phyloP scores from a whole-genome alignment of 768 basidiomycete species.

The Panaeolus papilionaceus region DNA sequence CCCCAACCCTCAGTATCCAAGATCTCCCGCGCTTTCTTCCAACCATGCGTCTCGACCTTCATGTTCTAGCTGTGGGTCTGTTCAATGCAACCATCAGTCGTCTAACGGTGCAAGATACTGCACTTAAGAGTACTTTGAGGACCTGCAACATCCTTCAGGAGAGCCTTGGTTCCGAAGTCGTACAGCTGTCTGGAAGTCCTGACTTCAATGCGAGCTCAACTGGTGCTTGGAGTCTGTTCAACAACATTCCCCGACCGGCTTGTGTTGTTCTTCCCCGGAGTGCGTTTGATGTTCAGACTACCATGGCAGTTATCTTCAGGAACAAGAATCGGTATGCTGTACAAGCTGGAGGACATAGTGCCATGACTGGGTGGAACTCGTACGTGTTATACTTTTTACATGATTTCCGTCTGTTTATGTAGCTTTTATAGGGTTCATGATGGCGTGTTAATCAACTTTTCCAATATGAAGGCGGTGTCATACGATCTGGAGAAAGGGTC shows the following conservation, averaged over 20 bases:
- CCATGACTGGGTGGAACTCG: slow-evolving; percentile 52
- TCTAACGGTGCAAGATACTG: slow-evolving; percentile 18
- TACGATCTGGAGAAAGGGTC: slow-evolving; percentile 42
- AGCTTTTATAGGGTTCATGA: slow-evolving; percentile 37
- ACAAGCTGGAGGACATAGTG: slow-evolving; percentile 48
- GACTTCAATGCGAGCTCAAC: slow-evolving; percentile 28
- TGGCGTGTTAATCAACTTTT: slow-evolving; percentile 45
- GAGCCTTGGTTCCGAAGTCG: slow-evolving; percentile 30
- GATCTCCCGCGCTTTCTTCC: slow-evolving; percentile 18
- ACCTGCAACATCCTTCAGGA: slow-evolving; percentile 31
- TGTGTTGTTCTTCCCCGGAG: slow-evolving; percentile 44
- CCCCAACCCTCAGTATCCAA: neutral
- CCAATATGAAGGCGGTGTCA: slow-evolving; percentile 43
- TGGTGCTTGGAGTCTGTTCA: slow-evolving; percentile 42
- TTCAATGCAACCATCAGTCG: slow-evolving; percentile 22
- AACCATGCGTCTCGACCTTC: slow-evolving; percentile 27
- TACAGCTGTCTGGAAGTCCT: slow-evolving; percentile 28
- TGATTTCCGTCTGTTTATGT: slow-evolving; percentile 1
- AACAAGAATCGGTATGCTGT: slow-evolving; percentile 45
- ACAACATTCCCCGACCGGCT: slow-evolving; percentile 36
- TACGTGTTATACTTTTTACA: slow-evolving; percentile 28
- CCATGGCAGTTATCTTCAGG: slow-evolving; percentile 44
- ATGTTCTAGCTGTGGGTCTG: slow-evolving; percentile 23
- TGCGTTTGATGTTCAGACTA: slow-evolving; percentile 39
- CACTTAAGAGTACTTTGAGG: slow-evolving; percentile 21